Base-by-base conservation (phyloP, 2,329 filamentous ascomycete species). In the Aspergillus ibericus region DNA sequence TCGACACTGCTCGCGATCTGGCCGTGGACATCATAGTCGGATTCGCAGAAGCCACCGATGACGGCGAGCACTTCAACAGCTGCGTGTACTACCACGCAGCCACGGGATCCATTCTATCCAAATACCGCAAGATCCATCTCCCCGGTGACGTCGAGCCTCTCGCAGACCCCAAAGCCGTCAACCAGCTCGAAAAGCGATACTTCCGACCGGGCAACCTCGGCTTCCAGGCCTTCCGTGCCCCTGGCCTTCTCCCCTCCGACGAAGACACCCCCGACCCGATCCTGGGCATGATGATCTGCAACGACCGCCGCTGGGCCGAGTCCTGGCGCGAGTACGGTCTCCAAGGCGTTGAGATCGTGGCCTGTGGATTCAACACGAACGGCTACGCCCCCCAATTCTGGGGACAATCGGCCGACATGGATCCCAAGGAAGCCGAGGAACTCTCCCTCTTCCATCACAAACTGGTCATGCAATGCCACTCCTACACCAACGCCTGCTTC, bases 151-250 rank as follows among this genome's bases (percentile, higher is more conserved):
- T 76, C n/a, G 81, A 83, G 65, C 81, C 82, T 10, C 78, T 82
- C 32, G 71, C 76, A 3, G 76, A 80, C 40, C 78, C 80, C 4
- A 72, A 77, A 4, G 80, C 79, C 1, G 77, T 79, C 4, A 81
- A 84, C 63, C 82, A 85, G 69, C 76, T 85, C 4, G 83, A 85
- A 67, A 85, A 85, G 69, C 70, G 80, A 34, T 85, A 84, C 65
- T 85, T 85, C 66, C 72, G 73, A 25, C 80, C 81, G 0, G 82
- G 82, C 1, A 70, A 85, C 55, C 70, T 84, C 3, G 82, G 82
- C 0, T 85, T 84, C 70, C 69, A 78, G 55, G 82, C 82, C 1
- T 85, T 85, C 59, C 76, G 83, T 22, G 80, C 76, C 0, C 80
- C 82, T 0, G 78, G 75, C 0, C 72, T 85, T 8, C 64, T 84